phyloP scores from a whole-genome alignment of 2,329 filamentous ascomycete species.

The Graphiopsis chlorocephala region DNA sequence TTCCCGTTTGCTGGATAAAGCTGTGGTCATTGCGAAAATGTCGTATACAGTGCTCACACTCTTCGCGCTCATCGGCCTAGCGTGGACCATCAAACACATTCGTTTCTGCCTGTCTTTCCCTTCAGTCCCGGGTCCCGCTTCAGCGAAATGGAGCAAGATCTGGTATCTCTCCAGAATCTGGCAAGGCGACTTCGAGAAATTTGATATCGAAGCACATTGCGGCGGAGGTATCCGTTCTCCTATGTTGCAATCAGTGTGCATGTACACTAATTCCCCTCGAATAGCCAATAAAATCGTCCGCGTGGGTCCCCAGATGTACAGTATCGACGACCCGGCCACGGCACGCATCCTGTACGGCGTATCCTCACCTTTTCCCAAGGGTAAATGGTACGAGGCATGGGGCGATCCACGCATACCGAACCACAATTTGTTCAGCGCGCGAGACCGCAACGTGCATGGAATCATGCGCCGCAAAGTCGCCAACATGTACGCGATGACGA shows the following conservation, averaged over 20 bases:
- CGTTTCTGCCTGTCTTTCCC: neutral
- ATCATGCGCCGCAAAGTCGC: conserved; percentile 21
- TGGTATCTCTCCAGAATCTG: neutral
- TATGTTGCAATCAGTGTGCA: too few relatives aligned
- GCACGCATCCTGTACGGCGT: neutral
- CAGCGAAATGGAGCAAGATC: neutral
- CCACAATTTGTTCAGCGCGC: neutral
- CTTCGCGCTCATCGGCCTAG: neutral
- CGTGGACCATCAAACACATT: neutral
- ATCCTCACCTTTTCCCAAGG: neutral
- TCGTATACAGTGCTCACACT: neutral
- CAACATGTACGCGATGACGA: conserved; percentile 26
- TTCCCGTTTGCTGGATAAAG: too few relatives aligned
- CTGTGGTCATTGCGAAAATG: neutral
- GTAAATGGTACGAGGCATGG: neutral
- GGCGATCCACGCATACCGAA: neutral
- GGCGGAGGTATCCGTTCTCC: neutral
- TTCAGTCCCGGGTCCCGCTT: neutral
- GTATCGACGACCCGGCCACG: neutral
- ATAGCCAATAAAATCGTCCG: neutral
- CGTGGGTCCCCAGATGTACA: neutral
- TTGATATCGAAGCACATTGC: neutral
- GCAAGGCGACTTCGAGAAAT: neutral
- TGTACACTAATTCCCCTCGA: neutral
- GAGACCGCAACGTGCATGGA: neutral